phyloP scores from a whole-genome alignment of 805 yeast genomes.

The Lachancea sp. region DNA sequence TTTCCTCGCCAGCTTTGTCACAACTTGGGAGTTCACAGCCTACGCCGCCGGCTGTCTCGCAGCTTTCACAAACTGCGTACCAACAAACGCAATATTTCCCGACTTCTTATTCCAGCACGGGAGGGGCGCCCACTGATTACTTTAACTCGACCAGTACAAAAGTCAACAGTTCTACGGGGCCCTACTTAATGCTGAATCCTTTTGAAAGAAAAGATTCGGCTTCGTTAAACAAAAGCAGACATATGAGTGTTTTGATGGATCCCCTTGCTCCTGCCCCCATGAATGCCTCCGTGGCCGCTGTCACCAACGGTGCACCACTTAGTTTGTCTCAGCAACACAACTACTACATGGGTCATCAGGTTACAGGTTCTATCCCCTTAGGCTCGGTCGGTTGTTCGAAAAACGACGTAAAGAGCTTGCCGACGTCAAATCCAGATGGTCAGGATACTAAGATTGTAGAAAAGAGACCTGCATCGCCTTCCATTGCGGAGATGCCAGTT shows the following conservation, averaged over 20 bases:
- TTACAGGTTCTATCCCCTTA: neutral
- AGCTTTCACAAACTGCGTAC: neutral
- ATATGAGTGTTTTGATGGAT: constrained; percentile 24
- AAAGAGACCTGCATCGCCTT: constrained; percentile 8
- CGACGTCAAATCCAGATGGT: constrained; percentile 6
- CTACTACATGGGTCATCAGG: neutral
- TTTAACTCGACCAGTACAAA: neutral
- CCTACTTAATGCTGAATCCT: constrained; percentile 20
- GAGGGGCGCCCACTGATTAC: constrained; percentile 2
- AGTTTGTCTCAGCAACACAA: constrained; percentile 6
- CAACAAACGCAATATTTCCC: constrained; percentile 2
- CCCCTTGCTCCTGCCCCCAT: constrained; percentile 21
- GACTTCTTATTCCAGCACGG: neutral
- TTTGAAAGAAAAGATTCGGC: constrained; percentile 14
- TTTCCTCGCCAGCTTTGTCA: constrained; percentile 6
- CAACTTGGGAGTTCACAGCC: neutral
- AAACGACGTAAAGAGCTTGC: constrained; percentile 1
- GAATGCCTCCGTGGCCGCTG: neutral
- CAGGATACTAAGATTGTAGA: neutral
- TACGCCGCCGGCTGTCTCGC: constrained; percentile 5
- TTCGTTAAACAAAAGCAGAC: constrained; percentile 17
- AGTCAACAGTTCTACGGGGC: constrained; percentile 1
- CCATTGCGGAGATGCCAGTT: neutral
- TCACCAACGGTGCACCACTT: constrained; percentile 3
- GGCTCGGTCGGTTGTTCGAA: neutral